phyloP scores from a whole-genome alignment of 2,329 filamentous ascomycete species.

The Xylariales sp. region DNA sequence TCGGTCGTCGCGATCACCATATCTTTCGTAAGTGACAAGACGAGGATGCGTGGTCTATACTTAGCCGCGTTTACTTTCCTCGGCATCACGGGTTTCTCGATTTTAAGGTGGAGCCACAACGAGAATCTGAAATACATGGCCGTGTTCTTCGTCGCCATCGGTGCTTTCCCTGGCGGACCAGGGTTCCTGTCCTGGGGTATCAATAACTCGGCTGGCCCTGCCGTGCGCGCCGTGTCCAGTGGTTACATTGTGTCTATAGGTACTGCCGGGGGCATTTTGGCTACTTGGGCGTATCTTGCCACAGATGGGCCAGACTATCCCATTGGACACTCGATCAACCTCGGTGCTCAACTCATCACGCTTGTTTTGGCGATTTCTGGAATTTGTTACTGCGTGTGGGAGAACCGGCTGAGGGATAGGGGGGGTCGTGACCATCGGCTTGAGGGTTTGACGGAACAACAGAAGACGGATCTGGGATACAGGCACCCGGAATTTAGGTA shows the following conservation, averaged over 20 bases:
- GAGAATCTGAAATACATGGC: constrained; percentile 39
- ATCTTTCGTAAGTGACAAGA: constrained; percentile 37
- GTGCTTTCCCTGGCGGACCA: constrained; percentile 54
- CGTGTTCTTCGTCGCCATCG: constrained; percentile 50
- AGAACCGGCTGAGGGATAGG: constrained; percentile 43
- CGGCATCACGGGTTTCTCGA: constrained; percentile 45
- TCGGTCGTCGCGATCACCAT: constrained; percentile 34
- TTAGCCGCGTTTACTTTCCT: constrained; percentile 35
- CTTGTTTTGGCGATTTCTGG: constrained; percentile 41
- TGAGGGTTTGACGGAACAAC: constrained; percentile 40
- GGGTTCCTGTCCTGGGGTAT: constrained; percentile 55
- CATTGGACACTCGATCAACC: constrained; percentile 52
- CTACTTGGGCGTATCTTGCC: constrained; percentile 50
- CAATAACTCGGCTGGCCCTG: constrained; percentile 54
- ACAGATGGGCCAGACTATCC: constrained; percentile 41
- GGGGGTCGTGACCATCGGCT: constrained; percentile 46
- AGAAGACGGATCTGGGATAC: constrained; percentile 46
- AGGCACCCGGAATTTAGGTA: constrained; percentile 52
- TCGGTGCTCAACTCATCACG: constrained; percentile 42
- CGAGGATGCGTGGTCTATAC: constrained; percentile 36
- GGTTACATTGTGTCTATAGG: constrained; percentile 52
- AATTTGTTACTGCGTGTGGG: constrained; percentile 47
- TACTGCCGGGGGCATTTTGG: constrained; percentile 52
- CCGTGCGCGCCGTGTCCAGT: constrained; percentile 50
- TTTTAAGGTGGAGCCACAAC: constrained; percentile 40